Base-by-base conservation (phyloP, 2,329 filamentous ascomycete genomes). In the Xylaria digitata region DNA sequence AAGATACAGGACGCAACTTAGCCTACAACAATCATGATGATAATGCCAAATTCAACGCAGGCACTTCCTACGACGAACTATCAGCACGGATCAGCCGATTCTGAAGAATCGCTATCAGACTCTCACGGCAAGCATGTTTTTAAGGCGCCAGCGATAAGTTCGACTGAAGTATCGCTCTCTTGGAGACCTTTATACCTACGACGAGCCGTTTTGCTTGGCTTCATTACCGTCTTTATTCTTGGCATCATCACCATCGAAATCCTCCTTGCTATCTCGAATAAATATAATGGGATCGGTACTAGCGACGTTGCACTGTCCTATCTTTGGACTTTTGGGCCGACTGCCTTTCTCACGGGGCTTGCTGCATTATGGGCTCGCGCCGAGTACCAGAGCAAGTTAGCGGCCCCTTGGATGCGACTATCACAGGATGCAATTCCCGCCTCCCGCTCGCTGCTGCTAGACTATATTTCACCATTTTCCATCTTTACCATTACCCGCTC, bases 261-360 rank as follows among this genome's bases (percentile, higher is more conserved):
- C 6, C 59, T 62, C 6, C n/a, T 55, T 17, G 23, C n/a, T 8
- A 21, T 37, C n/a, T 62, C 49, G 2, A 42, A 55, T n/a, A 34
- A n/a, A 6, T 55, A 62, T 7, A 34, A 55, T 4, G 49, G 59
- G 3, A 26, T 62, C 9, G 50, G 42, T 4, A 53, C 42, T 2
- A n/a, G 32, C 13, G 32, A 9, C 1, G 19, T 15, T 17, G 34
- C 42, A 0, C 8, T 17, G 9, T 49, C 54, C 26, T 61, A 61
- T 37, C 23, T 54, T 6, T 61, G 59, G 59, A 61, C 59, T 8
- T 61, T 46, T 17, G 59, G 59, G 6, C 59, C 59, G 13, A 61
- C 52, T n/a, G 59, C 40, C 11, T n/a, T 46, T 23, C 17, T 61
- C 3, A 61, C 59, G 2, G 32, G n/a, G 26, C n/a, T 53, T 32